phyloP scores from a whole-genome alignment of 2,329 filamentous ascomycete genomes.

The Zasmidium citrigriseum region DNA sequence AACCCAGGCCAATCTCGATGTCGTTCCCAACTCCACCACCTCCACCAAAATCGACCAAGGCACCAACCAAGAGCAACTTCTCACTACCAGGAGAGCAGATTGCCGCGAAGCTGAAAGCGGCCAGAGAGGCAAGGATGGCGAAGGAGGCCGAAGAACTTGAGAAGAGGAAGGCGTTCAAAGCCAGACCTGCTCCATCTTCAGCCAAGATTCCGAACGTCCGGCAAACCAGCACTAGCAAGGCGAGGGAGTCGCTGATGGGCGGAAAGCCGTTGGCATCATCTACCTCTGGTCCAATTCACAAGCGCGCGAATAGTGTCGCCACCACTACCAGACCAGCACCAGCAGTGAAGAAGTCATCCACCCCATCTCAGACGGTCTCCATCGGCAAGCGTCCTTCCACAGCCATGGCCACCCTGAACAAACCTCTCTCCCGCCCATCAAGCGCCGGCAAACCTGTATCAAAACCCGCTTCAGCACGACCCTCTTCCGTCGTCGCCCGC shows the following conservation, averaged over 20 bases:
- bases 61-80: slow-evolving; percentile 53
- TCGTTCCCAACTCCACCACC: slow-evolving; percentile 50
- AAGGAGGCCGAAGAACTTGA: slow-evolving; percentile 41
- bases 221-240: slow-evolving; percentile 49
- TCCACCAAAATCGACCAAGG: slow-evolving; percentile 51
- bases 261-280: slow-evolving; percentile 9
- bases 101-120: slow-evolving; percentile 54
- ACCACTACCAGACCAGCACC: slow-evolving; percentile 10
- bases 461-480: slow-evolving; percentile 1
- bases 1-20: slow-evolving; percentile 49
- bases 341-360: slow-evolving; percentile 12
- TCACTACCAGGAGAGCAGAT: slow-evolving; percentile 55
- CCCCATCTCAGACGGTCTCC: slow-evolving; percentile 14
- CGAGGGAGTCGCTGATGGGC: slow-evolving; percentile 42
- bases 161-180: slow-evolving; percentile 47
- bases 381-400: slow-evolving; percentile 20
- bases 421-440: slow-evolving; percentile 15
- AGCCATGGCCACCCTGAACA: slow-evolving; percentile 13
- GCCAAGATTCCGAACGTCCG: slow-evolving; percentile 38
- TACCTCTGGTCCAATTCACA: slow-evolving; percentile 7
- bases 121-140: slow-evolving; percentile 50
- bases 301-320: slow-evolving; percentile 28
- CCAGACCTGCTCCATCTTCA: slow-evolving; percentile 43
- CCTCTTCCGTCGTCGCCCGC: slow-evolving; percentile 2
- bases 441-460: background rate